Evolutionary conservation across 2,329 filamentous ascomycete species (phyloP), one percentile per base, ranked within the genome.

Genomic region (Exophiala bonariae): DNA sequence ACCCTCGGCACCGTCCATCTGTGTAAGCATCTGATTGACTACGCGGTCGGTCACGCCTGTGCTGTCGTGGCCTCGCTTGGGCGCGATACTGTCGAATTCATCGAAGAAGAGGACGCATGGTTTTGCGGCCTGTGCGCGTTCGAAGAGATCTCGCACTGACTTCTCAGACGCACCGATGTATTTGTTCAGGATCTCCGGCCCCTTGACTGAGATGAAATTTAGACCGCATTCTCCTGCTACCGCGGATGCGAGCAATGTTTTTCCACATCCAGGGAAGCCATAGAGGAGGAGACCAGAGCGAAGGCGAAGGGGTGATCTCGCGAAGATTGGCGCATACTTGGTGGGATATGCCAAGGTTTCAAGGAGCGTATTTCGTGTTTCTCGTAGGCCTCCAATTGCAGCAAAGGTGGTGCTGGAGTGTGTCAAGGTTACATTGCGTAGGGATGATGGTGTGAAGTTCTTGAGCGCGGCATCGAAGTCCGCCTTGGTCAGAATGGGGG

Each of bases 161-260:
- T 99, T 99, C 63, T 99, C 93, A 20, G 88, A 95, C 1, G 93
- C 93, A 63, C 93, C 93, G 49, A 99, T 99, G 67, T 99, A 99
- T 71, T 99, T 99, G 76, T 99, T 99, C 44, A 99, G 73, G 49
- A 99, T 97, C 67, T 99, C 95, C 0, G 93, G 93, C 0, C 93
- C 93, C 71, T 99, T 99, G 62, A 99, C 93, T 32, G 86, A 91
- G 68, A 99, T 99, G 69, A 99, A 99, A 68, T 99, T 99, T 51
- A 99, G 82, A 0, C 92, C 92, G 62, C 92, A 97, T 71, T 99
- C 93, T 46, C 92, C 92, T 10, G 95, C 93, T n/a, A 99, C 92
- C 1, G 93, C 93, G 48, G 89, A 95, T 16, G 95, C 93, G 8
- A 99, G 81, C 7, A 99, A 78, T 0, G 93, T 99, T 71, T 99